A percentile compares a stretch with the other conserved stretches of the same genome.
Evolutionary conservation across 306 rosid genomes (phyloP).

Genomic region (Dryas drummondii): DNA sequence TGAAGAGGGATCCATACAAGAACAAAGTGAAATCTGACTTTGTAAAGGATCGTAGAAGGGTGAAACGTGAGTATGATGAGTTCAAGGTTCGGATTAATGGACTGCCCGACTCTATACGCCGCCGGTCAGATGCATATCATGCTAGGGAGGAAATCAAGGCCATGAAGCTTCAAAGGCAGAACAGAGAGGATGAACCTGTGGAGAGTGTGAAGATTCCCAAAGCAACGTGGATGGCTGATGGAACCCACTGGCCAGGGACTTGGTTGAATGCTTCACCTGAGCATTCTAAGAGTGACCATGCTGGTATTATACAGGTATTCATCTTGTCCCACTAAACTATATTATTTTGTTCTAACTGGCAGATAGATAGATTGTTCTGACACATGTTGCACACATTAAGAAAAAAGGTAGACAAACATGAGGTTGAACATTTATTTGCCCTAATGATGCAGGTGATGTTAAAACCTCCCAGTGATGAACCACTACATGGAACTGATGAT

Average conservation of each 20-base stretch:
- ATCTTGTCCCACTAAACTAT: constrained; percentile 9
- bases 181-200: constrained; percentile 64
- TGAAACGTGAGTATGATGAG: constrained; percentile 97
- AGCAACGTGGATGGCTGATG: constrained; percentile 99
- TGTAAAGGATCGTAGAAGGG: constrained; percentile 87
- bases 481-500: constrained; percentile 68
- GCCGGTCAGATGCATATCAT: constrained; percentile 92
- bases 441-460: constrained; percentile 80
- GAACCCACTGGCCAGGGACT: constrained; percentile 98
- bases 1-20: constrained; percentile 92
- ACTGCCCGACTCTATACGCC: constrained; percentile 89
- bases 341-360: constrained; percentile 5
- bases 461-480: constrained; percentile 96
- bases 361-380: background rate
- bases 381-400: background rate
- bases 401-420: background rate
- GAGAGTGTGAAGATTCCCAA: constrained; percentile 74
- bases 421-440: background rate
- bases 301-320: constrained; percentile 93
- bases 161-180: constrained; percentile 84
- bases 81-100: constrained; percentile 92
- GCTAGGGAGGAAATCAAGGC: constrained; percentile 95
- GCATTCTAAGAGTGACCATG: constrained; percentile 86
- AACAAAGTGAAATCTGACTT: constrained; percentile 83
- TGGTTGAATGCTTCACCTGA: constrained; percentile 76